Conservation (phyloP, 1,284 basidiomycete genomes). For the Erythrobasidium hasegawianum region DNA sequence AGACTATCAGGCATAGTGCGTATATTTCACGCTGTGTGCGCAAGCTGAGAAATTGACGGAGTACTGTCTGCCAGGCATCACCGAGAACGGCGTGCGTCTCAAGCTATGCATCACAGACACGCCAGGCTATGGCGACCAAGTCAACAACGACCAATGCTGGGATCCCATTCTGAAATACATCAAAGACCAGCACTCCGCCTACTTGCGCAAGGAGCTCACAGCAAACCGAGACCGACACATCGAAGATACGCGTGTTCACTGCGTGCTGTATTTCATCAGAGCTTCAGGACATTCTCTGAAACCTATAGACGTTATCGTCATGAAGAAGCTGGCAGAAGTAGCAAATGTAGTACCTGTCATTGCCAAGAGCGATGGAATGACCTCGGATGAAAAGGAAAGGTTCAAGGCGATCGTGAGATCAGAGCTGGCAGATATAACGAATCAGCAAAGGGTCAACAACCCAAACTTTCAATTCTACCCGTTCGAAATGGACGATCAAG, state of each 20-base stretch:
- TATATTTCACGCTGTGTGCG: conserved; percentile 36
- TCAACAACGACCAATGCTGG: conserved; percentile 97
- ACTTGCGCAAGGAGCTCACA: conserved; percentile 96
- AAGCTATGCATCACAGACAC: conserved; percentile 98
- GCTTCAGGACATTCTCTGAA: conserved; percentile 77
- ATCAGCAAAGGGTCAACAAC: conserved; percentile 78
- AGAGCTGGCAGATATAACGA: conserved; percentile 50
- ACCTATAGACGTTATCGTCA: conserved; percentile 87
- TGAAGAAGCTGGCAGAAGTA: conserved; percentile 98
- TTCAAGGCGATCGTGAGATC: conserved; percentile 81
- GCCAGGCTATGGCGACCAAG: conserved; percentile 95
- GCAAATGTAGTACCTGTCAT: conserved; percentile 99
- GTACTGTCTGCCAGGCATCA: conserved; percentile 63
- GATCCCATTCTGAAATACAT: conserved; percentile 98
- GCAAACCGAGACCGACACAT: conserved; percentile 98
- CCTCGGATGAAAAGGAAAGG: conserved; percentile 81
- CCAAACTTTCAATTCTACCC: conserved; percentile 94
- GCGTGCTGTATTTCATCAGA: conserved; percentile 97
- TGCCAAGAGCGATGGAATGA: conserved; percentile 95
- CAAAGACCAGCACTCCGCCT: conserved; percentile 94
- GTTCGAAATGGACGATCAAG: conserved; percentile 93
- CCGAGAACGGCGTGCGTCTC: conserved; percentile 92
- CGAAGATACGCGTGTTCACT: conserved; percentile 96
- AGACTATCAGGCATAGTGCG: conserved; percentile 87
- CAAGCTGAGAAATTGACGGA: not conserved